Base-by-base conservation (phyloP, 2,329 filamentous ascomycete genomes). In the Scytalidium sp. region DNA sequence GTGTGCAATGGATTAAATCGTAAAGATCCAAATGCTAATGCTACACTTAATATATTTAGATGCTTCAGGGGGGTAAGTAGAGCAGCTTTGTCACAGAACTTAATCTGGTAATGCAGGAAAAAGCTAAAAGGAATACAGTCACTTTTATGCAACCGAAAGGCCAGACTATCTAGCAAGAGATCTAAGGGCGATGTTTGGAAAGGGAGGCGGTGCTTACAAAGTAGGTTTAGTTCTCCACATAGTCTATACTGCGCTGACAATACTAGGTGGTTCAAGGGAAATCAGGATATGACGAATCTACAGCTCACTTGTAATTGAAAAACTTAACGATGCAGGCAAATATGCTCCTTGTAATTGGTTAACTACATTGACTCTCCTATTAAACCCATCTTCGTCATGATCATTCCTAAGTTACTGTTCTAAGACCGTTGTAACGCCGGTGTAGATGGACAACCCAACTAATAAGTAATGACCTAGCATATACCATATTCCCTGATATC, bases 61-160 rank as follows among this genome's bases (percentile, higher is more conserved):
- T 39, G 46, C 3, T 23, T 43, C 19, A 47, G 53, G 7, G 49
- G 53, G 2, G 45, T 20, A 50, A 39, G 25, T 43, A 19, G 13
- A 39, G 9, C 4, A n/a, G 19, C 23, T 21, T 7, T 19, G 17
- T 17, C 22, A 20, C 3, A 19, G 2, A 47, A 32, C 17, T 27
- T 3, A 10, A 15, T 9, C 7, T 4, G 13, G 22, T 17, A 15
- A 3, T n/a, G n/a, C n/a, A 21, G 15, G 58, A 65, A 5, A 74
- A 81, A 45, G 63, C 72, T 1, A 69, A 69, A 7, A 80, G 80
- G 0, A n/a, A 36, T 7, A 5, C 13, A 82, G 82, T 0, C 83
- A 86, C 61, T 86, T 86, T 59, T 81, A 80, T 2, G 76, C 83
- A 0, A 78, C 75, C 57, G 83, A 87, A 64, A 67, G 68, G 19